Evolutionary conservation across 2,329 filamentous ascomycete species (phyloP), one percentile per base, ranked within the genome.

Genomic region (Diatrype stigma): DNA sequence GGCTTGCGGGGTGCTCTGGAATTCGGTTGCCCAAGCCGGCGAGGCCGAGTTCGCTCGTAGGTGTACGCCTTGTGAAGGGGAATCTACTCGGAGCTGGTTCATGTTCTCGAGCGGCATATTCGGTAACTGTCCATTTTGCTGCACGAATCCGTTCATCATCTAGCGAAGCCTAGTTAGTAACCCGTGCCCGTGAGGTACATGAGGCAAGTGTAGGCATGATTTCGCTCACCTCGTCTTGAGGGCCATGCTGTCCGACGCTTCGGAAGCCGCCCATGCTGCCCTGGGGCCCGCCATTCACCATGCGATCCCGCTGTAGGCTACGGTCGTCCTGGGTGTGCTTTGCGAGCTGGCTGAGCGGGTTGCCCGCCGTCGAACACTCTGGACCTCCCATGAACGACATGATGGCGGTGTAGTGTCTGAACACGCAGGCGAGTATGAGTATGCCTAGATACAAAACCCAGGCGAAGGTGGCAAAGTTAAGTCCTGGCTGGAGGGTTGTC

Each of bases 271-370:
- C 87, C 63, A 89, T 79, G 63, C 87, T 76, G 7, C 81, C 85
- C 42, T 81, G 84, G 0, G 89, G 86, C 0, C 84, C 85, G 58
- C 86, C 78, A 56, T 89, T 90, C 53, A 89, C 85, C 55, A 97
- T 78, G 53, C 94, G 84, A 71, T 99, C 94, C 64, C 92, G 82
- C 73, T 97, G 94, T 51, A 97, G 77, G 51, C 89, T 94, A 73
- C 92, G 96, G 76, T 99, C 94, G 79, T 96, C 90, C 67, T 95
- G 89, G 51, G 94, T 90, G 71, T 96, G 92, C 73, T 99, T 99
- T 58, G 92, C 90, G 70, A 99, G 96, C 77, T 97, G 94, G 68
- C 90, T 93, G 64, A 99, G 85, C 51, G 95, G 94, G 72, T 99
- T 99, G 66, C 87, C 90, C 58, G 89, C 91, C 55, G 94, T 95